A percentile compares a stretch with the other conserved stretches of the same genome.
phyloP scores from a whole-genome alignment of 345 rosid species.

The Hibiscus mutabilis region DNA sequence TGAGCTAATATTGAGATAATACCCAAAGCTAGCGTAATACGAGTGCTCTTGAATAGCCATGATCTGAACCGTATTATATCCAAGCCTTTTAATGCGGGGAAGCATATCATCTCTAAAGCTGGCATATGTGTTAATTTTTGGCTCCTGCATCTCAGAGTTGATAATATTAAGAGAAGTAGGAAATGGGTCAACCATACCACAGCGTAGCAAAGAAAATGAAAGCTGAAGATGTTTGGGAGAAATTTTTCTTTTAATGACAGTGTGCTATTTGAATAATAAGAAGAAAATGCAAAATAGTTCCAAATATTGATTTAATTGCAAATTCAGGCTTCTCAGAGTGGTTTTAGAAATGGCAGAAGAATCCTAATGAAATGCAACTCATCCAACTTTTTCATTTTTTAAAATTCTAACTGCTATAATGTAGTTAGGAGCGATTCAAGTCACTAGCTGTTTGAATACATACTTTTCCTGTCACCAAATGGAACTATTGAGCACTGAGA shows the following conservation, averaged over 20 bases:
- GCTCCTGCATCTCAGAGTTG: slow-evolving; percentile 56
- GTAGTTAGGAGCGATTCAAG: neutral
- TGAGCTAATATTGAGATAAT: slow-evolving; percentile 17
- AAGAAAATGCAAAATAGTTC: neutral
- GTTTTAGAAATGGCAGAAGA: neutral
- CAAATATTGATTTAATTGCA: neutral
- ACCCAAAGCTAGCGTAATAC: slow-evolving; percentile 98
- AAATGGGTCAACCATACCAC: neutral
- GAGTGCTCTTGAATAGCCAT: slow-evolving; percentile 99
- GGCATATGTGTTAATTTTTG: slow-evolving; percentile 71
- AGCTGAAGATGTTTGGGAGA: neutral
- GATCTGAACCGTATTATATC: slow-evolving; percentile 94
- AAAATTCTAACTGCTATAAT: neutral
- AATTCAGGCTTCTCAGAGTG: neutral
- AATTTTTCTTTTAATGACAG: neutral
- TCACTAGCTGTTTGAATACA: neutral
- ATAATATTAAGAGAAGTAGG: slow-evolving; percentile 11
- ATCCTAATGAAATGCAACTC: neutral
- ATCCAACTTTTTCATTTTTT: neutral
- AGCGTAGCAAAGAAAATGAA: neutral
- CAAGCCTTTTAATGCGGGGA: slow-evolving; percentile 90
- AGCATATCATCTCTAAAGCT: slow-evolving; percentile 93
- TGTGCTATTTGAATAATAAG: neutral
- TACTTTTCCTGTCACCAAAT: too few species aligned
- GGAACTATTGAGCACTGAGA: neutral